phyloP scores from a whole-genome alignment of 2,329 filamentous ascomycete genomes.

The Didymosphaeria variabile region DNA sequence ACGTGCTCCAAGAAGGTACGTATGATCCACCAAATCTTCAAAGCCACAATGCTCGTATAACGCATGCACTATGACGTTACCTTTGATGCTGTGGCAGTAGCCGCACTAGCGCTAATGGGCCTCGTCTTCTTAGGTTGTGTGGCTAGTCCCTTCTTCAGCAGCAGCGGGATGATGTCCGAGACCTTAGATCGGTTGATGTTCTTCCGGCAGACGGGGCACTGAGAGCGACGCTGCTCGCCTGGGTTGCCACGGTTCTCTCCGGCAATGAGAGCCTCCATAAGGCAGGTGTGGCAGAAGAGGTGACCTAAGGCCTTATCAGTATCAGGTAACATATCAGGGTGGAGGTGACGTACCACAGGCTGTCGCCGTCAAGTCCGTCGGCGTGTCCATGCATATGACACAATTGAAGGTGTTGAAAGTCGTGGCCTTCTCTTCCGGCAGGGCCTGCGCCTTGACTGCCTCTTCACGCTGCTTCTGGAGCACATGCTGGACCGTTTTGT shows the following conservation, averaged over 20 bases:
- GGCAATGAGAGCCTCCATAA: conserved; percentile 67
- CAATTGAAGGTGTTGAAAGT: conserved; percentile 63
- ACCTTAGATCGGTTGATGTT: conserved; percentile 51
- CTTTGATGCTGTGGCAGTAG: conserved; percentile 18
- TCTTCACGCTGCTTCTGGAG: conserved; percentile 64
- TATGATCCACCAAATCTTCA: neutral
- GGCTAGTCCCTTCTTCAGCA: conserved; percentile 51
- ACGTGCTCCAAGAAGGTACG: neutral
- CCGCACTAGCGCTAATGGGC: conserved; percentile 13
- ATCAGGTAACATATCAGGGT: neutral
- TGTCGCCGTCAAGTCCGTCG: conserved; percentile 67
- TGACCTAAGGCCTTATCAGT: conserved; percentile 57
- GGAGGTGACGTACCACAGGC: conserved; percentile 61
- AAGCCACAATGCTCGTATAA: neutral
- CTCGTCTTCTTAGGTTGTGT: conserved; percentile 46
- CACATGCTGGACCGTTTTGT: conserved; percentile 52
- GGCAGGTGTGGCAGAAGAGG: conserved; percentile 70
- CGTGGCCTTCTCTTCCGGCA: conserved; percentile 48
- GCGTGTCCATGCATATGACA: conserved; percentile 71
- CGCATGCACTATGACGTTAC: conserved; percentile 17
- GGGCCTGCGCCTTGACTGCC: conserved; percentile 57
- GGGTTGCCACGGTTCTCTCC: conserved; percentile 60
- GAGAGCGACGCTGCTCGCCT: conserved; percentile 52
- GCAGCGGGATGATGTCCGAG: conserved; percentile 53
- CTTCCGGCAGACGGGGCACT: conserved; percentile 61